Base-by-base conservation (phyloP, 768 basidiomycete genomes). In the Kwoniella sp. region DNA sequence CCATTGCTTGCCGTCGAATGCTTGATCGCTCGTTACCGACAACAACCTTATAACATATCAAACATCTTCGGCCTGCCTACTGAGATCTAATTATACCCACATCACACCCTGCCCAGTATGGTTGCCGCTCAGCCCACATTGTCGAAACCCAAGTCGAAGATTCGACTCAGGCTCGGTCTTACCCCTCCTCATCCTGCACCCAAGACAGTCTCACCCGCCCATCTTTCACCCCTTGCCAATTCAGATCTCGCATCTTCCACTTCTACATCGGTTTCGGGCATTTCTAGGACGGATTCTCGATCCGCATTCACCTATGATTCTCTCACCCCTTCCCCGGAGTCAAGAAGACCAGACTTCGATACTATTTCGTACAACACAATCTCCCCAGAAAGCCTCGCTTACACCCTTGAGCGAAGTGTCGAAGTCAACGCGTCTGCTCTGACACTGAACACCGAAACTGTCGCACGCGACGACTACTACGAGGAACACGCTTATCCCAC, bases 131-230 rank as follows among this genome's bases (percentile, higher is more conserved):
- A 67, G 10, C 70, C 63, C 1, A 68, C 65, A 6, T 67, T 79
- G 4, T 47, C 60, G 51, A 76, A 76, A 29, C 69, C 72, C 36
- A 76, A 77, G 60, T 77, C 74, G 17, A 74, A 74, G 61, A 67
- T 79, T 13, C 67, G 78, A 9, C 71, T 79, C n/a, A 64, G 76
- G 36, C 56, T 79, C 0, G 77, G 77, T 47, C 61, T 79, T 10
- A 71, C 76, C 7, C 74, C 77, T 26, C 65, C 73, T 60, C 67
- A 70, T 44, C 40, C 40, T 15, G 53, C 69, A 72, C n/a, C 68
- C 66, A 61, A 55, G 63, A n/a, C 66, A 64, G 52, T 58, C 17
- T 37, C 27, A n/a, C 19, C 44, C 24, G 46, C 47, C 21, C 50
- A 46, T 50, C 13, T 46, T 19, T 53, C 51, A 10, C 51, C 52